Evolutionary conservation across 257 asterid genomes (phyloP).

Genomic region (Cynanchum wilfordii): DNA sequence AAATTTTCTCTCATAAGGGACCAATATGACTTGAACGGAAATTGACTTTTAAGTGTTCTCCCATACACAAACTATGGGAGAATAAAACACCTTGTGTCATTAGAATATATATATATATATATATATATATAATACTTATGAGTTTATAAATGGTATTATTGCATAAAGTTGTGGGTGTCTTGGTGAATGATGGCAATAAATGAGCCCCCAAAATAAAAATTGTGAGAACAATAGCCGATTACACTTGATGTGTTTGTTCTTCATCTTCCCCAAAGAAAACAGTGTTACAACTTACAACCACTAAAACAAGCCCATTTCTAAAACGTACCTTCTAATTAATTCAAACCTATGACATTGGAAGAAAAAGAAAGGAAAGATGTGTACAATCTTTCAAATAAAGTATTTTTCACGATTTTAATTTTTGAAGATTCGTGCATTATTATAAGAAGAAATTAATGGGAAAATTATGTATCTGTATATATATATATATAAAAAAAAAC

Average conservation of each 20-base stretch:
- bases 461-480: no score
- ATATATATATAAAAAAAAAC: background rate
- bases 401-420: background rate
- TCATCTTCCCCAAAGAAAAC: background rate
- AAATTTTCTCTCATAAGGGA: no score
- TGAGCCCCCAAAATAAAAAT: background rate
- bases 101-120: no score
- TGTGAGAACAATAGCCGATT: background rate
- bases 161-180: no score
- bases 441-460: background rate
- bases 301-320: background rate
- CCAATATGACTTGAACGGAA: no score
- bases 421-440: background rate
- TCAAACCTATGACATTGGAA: background rate
- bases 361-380: background rate
- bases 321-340: constrained; percentile 1
- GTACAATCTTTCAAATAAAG: background rate
- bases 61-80: no score
- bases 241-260: background rate
- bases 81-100: no score
- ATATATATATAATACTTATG: no score
- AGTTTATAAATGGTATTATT: no score
- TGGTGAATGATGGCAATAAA: background rate
- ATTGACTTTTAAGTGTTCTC: no score
- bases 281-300: background rate